A percentile compares a stretch with the other conserved stretches of the same genome.
These are phyloP conservation scores for Aspergillus cavernicola DNA, from an alignment of 495 filamentous ascomycete species.

Conservation along the genomic window DNA sequence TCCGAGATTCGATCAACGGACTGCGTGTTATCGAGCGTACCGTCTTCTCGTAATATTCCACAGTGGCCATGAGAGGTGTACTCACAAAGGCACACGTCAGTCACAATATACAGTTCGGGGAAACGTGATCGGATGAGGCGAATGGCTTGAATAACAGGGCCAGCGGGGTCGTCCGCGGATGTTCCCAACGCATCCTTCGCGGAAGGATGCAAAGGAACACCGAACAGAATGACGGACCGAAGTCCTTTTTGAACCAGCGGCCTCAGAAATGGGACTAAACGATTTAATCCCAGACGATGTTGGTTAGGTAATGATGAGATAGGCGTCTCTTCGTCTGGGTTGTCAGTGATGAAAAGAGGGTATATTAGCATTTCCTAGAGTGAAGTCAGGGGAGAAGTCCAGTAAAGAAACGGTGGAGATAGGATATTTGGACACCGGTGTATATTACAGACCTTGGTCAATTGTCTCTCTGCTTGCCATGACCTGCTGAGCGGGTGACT, in stretches of 20 bases:
- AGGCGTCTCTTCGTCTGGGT: constrained; percentile 83
- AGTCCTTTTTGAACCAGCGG: constrained; percentile 87
- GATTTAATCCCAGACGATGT: constrained; percentile 81
- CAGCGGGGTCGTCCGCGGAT: constrained; percentile 87
- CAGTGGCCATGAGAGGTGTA: constrained; percentile 99
- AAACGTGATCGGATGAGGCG: constrained; percentile 75
- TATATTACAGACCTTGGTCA: constrained; percentile 75
- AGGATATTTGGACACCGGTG: neutral
- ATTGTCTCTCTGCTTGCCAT: constrained; percentile 95
- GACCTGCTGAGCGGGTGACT: constrained; percentile 83
- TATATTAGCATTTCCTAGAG: constrained; percentile 93
- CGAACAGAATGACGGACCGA: constrained; percentile 89
- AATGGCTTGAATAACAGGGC: constrained; percentile 85
- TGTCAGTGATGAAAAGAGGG: constrained; percentile 93
- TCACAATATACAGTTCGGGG: constrained; percentile 82
- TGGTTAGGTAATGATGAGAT: constrained; percentile 90
- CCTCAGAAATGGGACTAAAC: constrained; percentile 74
- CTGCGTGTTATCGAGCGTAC: constrained; percentile 82
- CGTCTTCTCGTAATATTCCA: constrained; percentile 89
- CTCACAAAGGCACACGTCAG: constrained; percentile 96
- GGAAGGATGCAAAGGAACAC: constrained; percentile 74
- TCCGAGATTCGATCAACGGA: constrained; percentile 92
- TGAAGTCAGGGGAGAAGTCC: neutral
- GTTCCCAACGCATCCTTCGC: constrained; percentile 90
- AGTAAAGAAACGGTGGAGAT: neutral